Conservation (phyloP, 2,329 filamentous ascomycete genomes). For the Talaromyces sp. region DNA sequence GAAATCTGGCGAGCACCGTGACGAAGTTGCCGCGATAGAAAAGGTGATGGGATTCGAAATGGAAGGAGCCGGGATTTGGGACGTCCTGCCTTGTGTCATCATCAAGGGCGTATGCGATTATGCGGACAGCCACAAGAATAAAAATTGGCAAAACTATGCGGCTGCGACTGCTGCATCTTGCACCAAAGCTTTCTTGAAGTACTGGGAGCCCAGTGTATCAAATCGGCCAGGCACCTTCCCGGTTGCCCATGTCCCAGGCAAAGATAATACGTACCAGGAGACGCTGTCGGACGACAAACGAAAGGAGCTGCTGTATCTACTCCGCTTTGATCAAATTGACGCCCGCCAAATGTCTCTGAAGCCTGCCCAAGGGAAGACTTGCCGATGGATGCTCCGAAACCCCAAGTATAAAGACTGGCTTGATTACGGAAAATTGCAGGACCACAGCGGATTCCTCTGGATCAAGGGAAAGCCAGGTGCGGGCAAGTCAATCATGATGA, state of each 20-base stretch:
- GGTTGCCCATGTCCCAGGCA: not conserved
- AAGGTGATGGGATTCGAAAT: too few species aligned
- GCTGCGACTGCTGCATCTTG: not conserved
- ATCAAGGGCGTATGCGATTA: too few species aligned
- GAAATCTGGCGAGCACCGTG: too few species aligned
- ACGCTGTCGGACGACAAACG: not conserved
- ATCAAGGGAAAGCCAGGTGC: constrained; percentile 42
- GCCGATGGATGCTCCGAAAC: not conserved
- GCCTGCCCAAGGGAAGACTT: not conserved
- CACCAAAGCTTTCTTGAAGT: not conserved
- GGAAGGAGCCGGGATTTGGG: too few species aligned
- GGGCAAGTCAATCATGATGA: constrained; percentile 49
- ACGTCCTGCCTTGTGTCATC: too few species aligned
- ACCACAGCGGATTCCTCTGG: constrained; percentile 32
- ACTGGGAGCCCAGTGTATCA: not conserved
- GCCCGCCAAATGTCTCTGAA: not conserved
- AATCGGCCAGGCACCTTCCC: not conserved
- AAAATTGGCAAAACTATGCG: too few species aligned
- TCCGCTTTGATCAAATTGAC: constrained; percentile 29
- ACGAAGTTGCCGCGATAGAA: too few species aligned
- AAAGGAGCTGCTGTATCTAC: not conserved
- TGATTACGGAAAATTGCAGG: constrained; percentile 19
- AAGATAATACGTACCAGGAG: not conserved
- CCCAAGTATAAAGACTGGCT: not conserved
- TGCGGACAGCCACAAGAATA: too few species aligned